Conservation (phyloP, 148 eudicot genomes). For the Heliamphora exappendiculata region DNA sequence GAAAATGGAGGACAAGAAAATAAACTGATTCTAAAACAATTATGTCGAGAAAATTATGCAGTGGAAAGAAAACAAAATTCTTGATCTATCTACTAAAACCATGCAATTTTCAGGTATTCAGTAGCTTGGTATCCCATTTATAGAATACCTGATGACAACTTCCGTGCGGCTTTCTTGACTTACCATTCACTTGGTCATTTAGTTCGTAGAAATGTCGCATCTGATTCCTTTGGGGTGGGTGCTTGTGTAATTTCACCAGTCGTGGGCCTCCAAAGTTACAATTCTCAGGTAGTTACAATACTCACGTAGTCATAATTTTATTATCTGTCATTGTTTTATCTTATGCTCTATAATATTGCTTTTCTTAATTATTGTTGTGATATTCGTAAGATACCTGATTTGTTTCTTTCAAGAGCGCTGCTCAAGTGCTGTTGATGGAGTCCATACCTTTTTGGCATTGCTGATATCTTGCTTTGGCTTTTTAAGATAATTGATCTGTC, state of each 20-base stretch:
- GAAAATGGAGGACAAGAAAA: not conserved
- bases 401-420: not conserved
- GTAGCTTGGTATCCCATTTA: slow-evolving; percentile 65
- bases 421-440: not conserved
- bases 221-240: slow-evolving; percentile 14
- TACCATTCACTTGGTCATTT: slow-evolving; percentile 52
- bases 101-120: slow-evolving; percentile 34
- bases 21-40: not conserved
- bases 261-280: slow-evolving; percentile 48
- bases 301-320: not conserved
- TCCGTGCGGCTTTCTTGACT: slow-evolving; percentile 52
- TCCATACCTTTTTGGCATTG: not conserved
- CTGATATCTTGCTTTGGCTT: not conserved
- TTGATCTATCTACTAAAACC: slow-evolving; percentile 1
- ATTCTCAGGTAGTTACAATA: slow-evolving; percentile 35
- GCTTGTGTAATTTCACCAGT: slow-evolving; percentile 31
- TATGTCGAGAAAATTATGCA: not conserved
- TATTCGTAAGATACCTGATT: not conserved
- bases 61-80: not conserved
- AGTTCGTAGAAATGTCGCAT: slow-evolving; percentile 14
- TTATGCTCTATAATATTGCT: not conserved
- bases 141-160: slow-evolving; percentile 47
- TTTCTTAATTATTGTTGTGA: not conserved
- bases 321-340: not conserved
- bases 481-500: not conserved